Base-by-base conservation (phyloP, 2,329 filamentous ascomycete species). In the Colletotrichum aenigma region DNA sequence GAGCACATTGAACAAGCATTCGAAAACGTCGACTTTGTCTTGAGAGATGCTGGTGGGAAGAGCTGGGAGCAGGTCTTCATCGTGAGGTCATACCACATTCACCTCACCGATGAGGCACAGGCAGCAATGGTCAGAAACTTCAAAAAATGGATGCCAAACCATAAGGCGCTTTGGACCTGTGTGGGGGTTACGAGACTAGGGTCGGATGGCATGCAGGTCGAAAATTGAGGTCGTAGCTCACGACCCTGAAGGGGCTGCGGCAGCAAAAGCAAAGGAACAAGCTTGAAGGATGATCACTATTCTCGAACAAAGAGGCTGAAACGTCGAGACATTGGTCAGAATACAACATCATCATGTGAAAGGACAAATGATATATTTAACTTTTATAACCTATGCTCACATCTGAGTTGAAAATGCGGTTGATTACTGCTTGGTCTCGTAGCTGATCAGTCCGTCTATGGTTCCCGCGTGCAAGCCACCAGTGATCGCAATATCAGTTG, bases 401-500 rank as follows among this genome's bases (percentile, higher is more conserved):
- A 6, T 52, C n/a, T 4, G 10, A 4, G 43, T 21, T 24, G 43
- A 52, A 52, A 12, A 21, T 21, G 43, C 43, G 4, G 6, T 24
- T 3, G n/a, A 52, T 52, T 52, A 52, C 32, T n/a, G 28, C 58
- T 61, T 38, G 7, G 21, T 26, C 6, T 83, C 82, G 34, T 84
- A 84, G 52, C 81, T 83, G 60, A 84, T 84, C 24, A 84, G 62
- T 0, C 83, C 83, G 71, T 84, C 81, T 66, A 85, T 84, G 2
- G 82, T 84, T 3, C 85, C 85, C 10, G 80, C 82, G 77, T 86
- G 84, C 15, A 87, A 62, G 1, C 86, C 87, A 7, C 87, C 87
- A 3, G 85, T 87, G 28, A 88, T 86, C 5, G 81, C 80, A 72
- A 88, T 86, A 74, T 88, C 87, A 3, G 84, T 81, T 3, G 83